Conservation (phyloP, 805 yeast genomes). For the Lachancea mirantina region DNA sequence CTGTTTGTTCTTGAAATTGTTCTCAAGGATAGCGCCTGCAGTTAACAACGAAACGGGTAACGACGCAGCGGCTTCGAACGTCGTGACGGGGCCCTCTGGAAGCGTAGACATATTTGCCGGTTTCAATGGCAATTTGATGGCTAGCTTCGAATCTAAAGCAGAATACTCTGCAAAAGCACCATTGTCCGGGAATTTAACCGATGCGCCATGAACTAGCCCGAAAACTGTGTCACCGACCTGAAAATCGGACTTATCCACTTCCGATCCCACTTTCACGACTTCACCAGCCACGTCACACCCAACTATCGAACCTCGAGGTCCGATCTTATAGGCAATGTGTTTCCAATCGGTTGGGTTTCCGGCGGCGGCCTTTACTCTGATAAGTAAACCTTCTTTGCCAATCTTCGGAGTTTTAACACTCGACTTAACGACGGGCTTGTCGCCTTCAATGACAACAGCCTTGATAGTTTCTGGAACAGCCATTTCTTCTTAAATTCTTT, state of each 20-base stretch:
- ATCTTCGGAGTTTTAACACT: conserved; percentile 32
- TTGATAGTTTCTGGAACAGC: conserved; percentile 31
- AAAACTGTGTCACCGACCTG: conserved; percentile 50
- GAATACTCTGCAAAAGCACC: conserved; percentile 58
- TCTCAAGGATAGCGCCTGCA: conserved; percentile 35
- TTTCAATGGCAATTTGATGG: conserved; percentile 12
- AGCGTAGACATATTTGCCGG: conserved; percentile 8
- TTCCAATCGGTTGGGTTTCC: conserved; percentile 70
- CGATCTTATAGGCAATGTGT: conserved; percentile 38
- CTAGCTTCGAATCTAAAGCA: conserved; percentile 31
- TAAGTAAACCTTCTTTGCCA: conserved; percentile 34
- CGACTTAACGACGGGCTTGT: conserved; percentile 24
- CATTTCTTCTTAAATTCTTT: too few relatives aligned
- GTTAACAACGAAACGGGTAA: conserved; percentile 48
- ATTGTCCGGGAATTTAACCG: conserved; percentile 31
- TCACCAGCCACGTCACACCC: conserved; percentile 61
- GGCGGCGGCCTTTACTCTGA: conserved; percentile 50
- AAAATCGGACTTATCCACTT: conserved; percentile 27
- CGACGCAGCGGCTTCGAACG: conserved; percentile 61
- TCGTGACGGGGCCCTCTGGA: conserved; percentile 30
- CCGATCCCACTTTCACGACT: conserved; percentile 43
- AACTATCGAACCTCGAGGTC: conserved; percentile 40
- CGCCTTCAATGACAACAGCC: conserved; percentile 37
- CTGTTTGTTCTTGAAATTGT: conserved; percentile 19
- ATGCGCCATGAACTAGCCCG: conserved; percentile 49